Conservation (phyloP, 2,329 filamentous ascomycete genomes). For the Trichoderma atrobrunneum region DNA sequence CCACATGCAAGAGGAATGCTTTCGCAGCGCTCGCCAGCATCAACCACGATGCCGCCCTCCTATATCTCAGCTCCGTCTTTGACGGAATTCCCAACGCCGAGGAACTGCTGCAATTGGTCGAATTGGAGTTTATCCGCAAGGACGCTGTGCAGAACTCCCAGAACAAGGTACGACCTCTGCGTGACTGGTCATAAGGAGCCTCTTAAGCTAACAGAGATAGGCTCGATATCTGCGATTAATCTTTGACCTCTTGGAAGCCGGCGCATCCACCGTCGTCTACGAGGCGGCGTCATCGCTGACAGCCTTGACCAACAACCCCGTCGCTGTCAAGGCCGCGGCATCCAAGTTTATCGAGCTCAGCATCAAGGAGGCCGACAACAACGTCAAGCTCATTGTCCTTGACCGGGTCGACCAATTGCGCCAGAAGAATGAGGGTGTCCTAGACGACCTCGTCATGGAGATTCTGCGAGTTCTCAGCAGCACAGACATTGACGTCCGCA, state of each 20-base stretch:
- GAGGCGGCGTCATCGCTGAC: constrained; percentile 95
- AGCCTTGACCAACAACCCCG: constrained; percentile 89
- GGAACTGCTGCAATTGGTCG: constrained; percentile 86
- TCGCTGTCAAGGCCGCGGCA: constrained; percentile 94
- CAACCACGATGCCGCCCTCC: constrained; percentile 86
- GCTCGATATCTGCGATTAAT: constrained; percentile 90
- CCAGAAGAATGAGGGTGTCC: constrained; percentile 81
- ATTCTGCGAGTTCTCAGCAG: constrained; percentile 92
- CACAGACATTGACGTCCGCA: constrained; percentile 91
- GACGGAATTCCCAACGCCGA: constrained; percentile 93
- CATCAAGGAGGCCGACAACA: constrained; percentile 98
- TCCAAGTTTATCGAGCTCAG: constrained; percentile 94
- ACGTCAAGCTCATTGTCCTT: constrained; percentile 96
- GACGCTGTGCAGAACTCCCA: constrained; percentile 92
- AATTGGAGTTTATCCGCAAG: constrained; percentile 96
- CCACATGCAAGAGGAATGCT: constrained; percentile 96
- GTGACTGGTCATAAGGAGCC: constrained; percentile 27
- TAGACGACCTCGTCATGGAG: constrained; percentile 96
- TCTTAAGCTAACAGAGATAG: constrained; percentile 38
- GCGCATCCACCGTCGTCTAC: constrained; percentile 91
- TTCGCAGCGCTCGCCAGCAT: constrained; percentile 89
- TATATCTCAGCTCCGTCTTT: constrained; percentile 84
- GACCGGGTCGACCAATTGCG: constrained; percentile 88
- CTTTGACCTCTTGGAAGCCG: constrained; percentile 92
- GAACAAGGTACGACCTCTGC: constrained; percentile 68